Conservation (phyloP, 164 flowering plant genomes). For the Nelumbo lutea region DNA sequence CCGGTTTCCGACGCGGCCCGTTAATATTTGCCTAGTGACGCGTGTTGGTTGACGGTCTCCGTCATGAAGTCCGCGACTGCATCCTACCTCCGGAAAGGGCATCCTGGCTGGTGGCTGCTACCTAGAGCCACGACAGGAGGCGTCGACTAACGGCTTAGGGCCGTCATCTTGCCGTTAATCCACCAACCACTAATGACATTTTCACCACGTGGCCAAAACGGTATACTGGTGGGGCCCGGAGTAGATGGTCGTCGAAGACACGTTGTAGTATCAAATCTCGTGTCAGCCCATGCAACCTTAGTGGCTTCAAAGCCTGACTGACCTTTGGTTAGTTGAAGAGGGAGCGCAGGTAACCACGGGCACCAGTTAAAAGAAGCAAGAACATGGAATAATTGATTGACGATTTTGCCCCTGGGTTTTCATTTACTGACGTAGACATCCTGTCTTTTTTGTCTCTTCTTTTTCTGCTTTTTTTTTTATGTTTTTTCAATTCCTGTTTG, state of each 20-base stretch:
- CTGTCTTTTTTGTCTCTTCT: too few species aligned
- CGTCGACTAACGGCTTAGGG: constrained; percentile 13
- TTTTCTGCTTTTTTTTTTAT: too few species aligned
- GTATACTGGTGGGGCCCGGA: not conserved
- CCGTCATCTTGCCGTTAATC: constrained; percentile 11
- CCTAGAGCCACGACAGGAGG: constrained; percentile 19
- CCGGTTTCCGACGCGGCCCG: too few species aligned
- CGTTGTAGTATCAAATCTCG: constrained; percentile 12
- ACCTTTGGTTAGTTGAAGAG: not conserved
- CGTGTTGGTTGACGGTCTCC: constrained; percentile 27
- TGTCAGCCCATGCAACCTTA: not conserved
- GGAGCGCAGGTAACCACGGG: not conserved
- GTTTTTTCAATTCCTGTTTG: too few species aligned
- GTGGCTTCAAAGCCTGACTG: constrained; percentile 4
- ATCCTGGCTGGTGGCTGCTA: constrained; percentile 21
- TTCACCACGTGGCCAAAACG: constrained; percentile 2
- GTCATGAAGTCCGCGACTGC: constrained; percentile 18
- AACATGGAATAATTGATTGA: not conserved
- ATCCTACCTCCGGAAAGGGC: constrained; percentile 3
- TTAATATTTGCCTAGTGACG: not conserved
- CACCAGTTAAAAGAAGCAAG: not conserved
- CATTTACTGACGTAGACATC: too few species aligned
- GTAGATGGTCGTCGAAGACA: not conserved
- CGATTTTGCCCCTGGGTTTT: not conserved
- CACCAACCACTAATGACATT: not conserved